Conservation (phyloP, 345 rosid species). For the Chamaenerion angustifolium region DNA sequence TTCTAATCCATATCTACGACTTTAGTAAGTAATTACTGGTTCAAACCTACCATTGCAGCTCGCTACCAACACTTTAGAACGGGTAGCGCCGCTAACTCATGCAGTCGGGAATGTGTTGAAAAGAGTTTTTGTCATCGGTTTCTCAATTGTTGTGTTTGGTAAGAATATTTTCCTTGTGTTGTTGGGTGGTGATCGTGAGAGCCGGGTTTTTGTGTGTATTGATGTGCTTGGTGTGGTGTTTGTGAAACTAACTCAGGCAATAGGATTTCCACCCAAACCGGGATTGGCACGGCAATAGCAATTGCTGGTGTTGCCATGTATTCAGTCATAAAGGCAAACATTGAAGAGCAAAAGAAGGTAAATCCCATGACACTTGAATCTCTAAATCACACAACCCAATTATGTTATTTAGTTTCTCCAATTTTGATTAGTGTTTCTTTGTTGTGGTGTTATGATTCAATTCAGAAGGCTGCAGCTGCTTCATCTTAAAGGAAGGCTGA, state of each 20-base stretch:
- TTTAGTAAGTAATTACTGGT: background rate
- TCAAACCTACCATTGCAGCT: conserved; percentile 23
- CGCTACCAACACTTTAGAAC: conserved; percentile 93
- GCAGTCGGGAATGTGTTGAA: conserved; percentile 98
- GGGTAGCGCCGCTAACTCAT: conserved; percentile 94
- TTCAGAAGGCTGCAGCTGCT: conserved; percentile 3
- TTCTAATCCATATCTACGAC: background rate
- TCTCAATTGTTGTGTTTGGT: conserved; percentile 78
- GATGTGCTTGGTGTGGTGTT: background rate
- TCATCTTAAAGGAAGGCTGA: background rate
- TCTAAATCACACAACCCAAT: no score
- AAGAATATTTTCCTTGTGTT: conserved; percentile 4
- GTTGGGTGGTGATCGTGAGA: no score
- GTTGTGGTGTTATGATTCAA: background rate
- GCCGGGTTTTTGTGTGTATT: background rate
- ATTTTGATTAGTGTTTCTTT: background rate
- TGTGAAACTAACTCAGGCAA: conserved; percentile 38
- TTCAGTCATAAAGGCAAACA: conserved; percentile 78
- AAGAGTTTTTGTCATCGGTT: conserved; percentile 91
- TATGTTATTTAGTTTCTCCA: background rate
- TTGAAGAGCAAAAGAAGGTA: conserved; percentile 85
- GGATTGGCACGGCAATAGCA: conserved; percentile 72
- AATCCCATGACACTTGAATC: background rate
- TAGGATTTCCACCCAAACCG: conserved; percentile 86
- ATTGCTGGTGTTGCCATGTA: conserved; percentile 83